Evolutionary conservation across 1,139 yeast genomes (phyloP).

Genomic region (Meyerozyma smithsonii): DNA sequence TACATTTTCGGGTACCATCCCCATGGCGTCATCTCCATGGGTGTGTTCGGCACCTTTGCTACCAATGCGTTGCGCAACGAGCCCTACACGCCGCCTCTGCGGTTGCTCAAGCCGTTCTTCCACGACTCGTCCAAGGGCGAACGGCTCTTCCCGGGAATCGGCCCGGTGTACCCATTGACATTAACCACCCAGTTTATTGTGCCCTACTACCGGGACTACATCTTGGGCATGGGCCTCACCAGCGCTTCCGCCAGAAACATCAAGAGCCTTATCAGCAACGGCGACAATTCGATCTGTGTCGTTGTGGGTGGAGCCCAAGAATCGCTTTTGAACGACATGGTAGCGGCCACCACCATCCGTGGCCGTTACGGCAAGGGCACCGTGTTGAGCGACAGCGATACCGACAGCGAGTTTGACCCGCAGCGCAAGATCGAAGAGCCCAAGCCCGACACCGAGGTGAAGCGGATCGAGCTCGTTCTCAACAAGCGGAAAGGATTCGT

Average conservation of each 20-base stretch:
- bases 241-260: slow-evolving; percentile 80
- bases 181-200: slow-evolving; percentile 76
- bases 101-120: slow-evolving; percentile 46
- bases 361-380: slow-evolving; percentile 56
- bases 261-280: slow-evolving; percentile 53
- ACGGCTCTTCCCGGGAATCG: slow-evolving; percentile 73
- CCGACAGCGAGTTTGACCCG: slow-evolving; percentile 4
- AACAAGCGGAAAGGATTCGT: slow-evolving; percentile 84
- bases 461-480: slow-evolving; percentile 51
- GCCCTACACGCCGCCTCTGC: slow-evolving; percentile 44
- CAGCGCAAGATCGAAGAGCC: slow-evolving; percentile 3
- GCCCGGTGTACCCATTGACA: slow-evolving; percentile 70
- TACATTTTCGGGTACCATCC: slow-evolving; percentile 95
- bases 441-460: slow-evolving; percentile 6
- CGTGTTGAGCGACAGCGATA: slow-evolving; percentile 10
- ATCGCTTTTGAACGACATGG: slow-evolving; percentile 53
- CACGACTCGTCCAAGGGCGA: slow-evolving; percentile 40
- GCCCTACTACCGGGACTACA: slow-evolving; percentile 88
- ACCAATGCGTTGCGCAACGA: slow-evolving; percentile 64
- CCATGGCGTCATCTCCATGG: slow-evolving; percentile 93
- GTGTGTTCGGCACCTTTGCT: slow-evolving; percentile 81
- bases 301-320: slow-evolving; percentile 97
- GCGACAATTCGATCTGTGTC: slow-evolving; percentile 74
- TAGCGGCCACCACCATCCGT: slow-evolving; percentile 28
- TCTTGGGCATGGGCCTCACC: slow-evolving; percentile 76